Conservation (phyloP, 2,329 filamentous ascomycete genomes). For the Aurifilum marmelostoma region DNA sequence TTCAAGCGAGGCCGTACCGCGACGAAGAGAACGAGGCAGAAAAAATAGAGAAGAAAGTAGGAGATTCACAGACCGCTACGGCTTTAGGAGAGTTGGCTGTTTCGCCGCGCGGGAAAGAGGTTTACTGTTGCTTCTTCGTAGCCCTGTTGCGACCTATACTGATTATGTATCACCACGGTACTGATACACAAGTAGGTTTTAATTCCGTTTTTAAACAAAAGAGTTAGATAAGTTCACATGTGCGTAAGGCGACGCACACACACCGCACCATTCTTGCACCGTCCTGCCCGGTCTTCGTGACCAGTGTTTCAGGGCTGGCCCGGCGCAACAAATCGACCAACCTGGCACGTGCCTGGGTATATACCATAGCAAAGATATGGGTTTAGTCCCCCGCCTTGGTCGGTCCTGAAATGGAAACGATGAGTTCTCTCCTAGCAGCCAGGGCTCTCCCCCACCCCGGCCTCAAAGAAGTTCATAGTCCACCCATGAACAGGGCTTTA, state of each 20-base stretch:
- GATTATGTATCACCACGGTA: too few species aligned
- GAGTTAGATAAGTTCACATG: background rate
- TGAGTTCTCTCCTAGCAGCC: background rate
- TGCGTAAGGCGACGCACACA: background rate
- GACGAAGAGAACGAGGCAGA: background rate
- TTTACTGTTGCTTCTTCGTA: too few species aligned
- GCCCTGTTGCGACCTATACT: too few species aligned
- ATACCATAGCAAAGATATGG: background rate
- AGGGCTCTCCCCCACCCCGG: too few species aligned
- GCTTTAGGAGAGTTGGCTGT: too few species aligned
- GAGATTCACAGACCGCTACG: too few species aligned
- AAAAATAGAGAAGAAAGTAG: background rate
- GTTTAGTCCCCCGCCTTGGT: background rate
- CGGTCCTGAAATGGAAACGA: background rate
- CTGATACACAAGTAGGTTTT: too few species aligned
- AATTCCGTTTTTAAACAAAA: background rate
- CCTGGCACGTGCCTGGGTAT: too few species aligned
- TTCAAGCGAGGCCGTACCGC: background rate
- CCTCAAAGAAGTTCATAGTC: background rate
- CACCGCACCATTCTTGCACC: background rate
- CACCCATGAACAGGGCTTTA: too few species aligned
- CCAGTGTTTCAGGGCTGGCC: constrained; percentile 2
- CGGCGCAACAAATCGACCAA: background rate
- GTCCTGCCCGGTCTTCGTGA: background rate
- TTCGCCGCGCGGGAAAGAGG: too few species aligned